Evolutionary conservation across 1,284 basidiomycete genomes (phyloP), one percentile per base, ranked within the genome.

Genomic region (Ceratobasidium sp.): DNA sequence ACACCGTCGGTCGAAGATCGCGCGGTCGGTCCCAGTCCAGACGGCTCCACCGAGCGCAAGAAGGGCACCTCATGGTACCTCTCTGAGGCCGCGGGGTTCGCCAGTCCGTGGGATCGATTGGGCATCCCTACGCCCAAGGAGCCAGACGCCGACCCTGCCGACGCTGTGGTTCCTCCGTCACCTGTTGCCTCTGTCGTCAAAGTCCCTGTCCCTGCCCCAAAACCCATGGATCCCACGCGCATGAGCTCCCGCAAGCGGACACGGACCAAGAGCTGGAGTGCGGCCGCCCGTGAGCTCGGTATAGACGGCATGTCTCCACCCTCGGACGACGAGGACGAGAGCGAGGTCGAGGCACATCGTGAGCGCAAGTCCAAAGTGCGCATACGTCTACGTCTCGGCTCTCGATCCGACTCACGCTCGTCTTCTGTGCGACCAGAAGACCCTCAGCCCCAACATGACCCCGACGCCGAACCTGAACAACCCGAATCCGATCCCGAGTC

Each of bases 101-200:
- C 32, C 28, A 69, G 65, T 58, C 65, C 65, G 53, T 69, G 65
- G 65, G 65, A 69, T 21, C 34, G 65, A 69, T 58, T 69, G 65
- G 53, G 65, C 53, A 69, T 69, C 65, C 65, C 65, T 69, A 69
- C 52, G 65, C 65, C 65, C 65, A 69, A 46, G 52, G 65, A 69
- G 41, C 39, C 58, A 18, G 58, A 43, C 36, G 43, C 39, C 26
- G 58, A 60, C 12, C 23, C 58, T 9, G 52, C 30, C 26, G 34
- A 55, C 53, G 2, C 16, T 26, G 18, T 10, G 36, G 36, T 18
- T 41, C 53, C 52, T 26, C 52, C 65, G 30, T 69, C 65, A n/a
- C 53, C 65, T 21, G 58, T 16, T 36, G 36, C 21, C 58, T 23
- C 41, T 28, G 34, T 21, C 26, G 14, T 41, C 18, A 8, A 18